phyloP scores from a whole-genome alignment of 2,329 filamentous ascomycete genomes.

The Pyrenophora seminiperda region DNA sequence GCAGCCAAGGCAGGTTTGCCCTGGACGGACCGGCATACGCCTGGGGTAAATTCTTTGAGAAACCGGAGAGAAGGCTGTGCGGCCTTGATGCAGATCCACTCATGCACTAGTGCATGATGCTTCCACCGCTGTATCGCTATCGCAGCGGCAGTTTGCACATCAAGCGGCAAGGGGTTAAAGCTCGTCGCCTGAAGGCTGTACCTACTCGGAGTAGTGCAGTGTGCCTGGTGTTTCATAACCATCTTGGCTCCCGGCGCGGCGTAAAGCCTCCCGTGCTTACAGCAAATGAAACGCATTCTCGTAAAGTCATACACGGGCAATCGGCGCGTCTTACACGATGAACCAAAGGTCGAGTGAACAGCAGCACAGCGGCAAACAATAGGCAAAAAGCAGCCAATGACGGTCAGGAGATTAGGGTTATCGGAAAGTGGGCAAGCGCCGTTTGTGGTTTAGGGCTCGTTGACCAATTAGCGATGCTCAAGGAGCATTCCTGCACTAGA shows the following conservation, averaged over 20 bases:
- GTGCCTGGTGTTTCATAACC: constrained; percentile 13
- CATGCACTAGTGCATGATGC: not conserved
- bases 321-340: constrained; percentile 11
- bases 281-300: constrained; percentile 6
- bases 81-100: not conserved
- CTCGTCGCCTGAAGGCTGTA: constrained; percentile 2
- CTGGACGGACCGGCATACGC: constrained; percentile 28
- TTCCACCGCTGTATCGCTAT: constrained; percentile 8
- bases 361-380: constrained; percentile 2
- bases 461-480: constrained; percentile 15
- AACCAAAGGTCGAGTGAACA: constrained; percentile 4
- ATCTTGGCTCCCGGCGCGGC: constrained; percentile 15
- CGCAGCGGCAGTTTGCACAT: constrained; percentile 4
- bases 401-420: constrained; percentile 3
- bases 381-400: not conserved
- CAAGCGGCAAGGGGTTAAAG: constrained; percentile 5
- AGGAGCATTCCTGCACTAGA: constrained; percentile 22
- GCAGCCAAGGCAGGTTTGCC: constrained; percentile 31
- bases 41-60: constrained; percentile 31
- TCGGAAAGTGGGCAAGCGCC: constrained; percentile 25
- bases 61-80: constrained; percentile 5
- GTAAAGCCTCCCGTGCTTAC: constrained; percentile 15
- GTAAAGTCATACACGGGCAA: constrained; percentile 11
- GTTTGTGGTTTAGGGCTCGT: constrained; percentile 19
- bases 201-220: too few species aligned